Percentiles rank a stretch among this genome's conserved stretches.
phyloP scores from a whole-genome alignment of 371 early-diverging fungal species.

The Blakeslea trispora region DNA sequence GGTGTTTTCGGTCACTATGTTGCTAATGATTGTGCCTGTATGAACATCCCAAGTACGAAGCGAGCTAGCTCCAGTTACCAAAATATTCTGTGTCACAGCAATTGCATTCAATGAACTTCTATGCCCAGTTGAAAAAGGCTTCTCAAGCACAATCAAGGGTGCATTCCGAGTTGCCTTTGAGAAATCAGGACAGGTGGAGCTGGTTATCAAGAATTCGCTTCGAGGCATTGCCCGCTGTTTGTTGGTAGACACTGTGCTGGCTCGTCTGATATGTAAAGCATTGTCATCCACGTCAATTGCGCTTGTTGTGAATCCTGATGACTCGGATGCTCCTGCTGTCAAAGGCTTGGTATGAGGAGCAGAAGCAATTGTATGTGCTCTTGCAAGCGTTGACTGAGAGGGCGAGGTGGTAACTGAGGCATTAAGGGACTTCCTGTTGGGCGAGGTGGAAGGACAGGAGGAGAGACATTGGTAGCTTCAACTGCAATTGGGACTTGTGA shows the following conservation, averaged over 20 bases:
- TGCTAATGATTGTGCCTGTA: slow-evolving; percentile 15
- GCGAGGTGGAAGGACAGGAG: slow-evolving; percentile 26
- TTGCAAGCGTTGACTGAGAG: slow-evolving; percentile 37
- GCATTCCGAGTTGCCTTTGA: slow-evolving; percentile 26
- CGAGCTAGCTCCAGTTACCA: slow-evolving; percentile 20
- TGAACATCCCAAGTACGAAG: slow-evolving; percentile 22
- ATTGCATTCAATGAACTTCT: slow-evolving; percentile 18
- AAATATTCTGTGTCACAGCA: slow-evolving; percentile 13
- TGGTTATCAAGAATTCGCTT: slow-evolving; percentile 22
- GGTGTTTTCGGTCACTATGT: slow-evolving; percentile 9
- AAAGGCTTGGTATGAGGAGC: neutral
- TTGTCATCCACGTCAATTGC: slow-evolving; percentile 3
- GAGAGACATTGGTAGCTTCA: slow-evolving; percentile 7
- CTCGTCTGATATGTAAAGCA: slow-evolving; percentile 7
- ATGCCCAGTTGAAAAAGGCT: slow-evolving; percentile 18
- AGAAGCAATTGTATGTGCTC: slow-evolving; percentile 34
- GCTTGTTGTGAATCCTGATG: neutral
- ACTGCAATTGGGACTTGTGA: neutral
- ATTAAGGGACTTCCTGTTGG: slow-evolving; percentile 19
- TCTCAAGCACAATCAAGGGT: slow-evolving; percentile 11
- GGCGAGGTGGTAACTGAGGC: slow-evolving; percentile 46
- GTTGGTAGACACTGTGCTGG: slow-evolving; percentile 11
- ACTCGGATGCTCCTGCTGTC: neutral
- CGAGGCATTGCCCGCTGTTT: slow-evolving; percentile 20
- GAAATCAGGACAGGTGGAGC: slow-evolving; percentile 21